Percentiles rank a stretch among this genome's conserved stretches.
These are phyloP conservation scores for Pulveroboletus ravenelii DNA, from an alignment of 768 basidiomycete species.

Conservation along the genomic window DNA sequence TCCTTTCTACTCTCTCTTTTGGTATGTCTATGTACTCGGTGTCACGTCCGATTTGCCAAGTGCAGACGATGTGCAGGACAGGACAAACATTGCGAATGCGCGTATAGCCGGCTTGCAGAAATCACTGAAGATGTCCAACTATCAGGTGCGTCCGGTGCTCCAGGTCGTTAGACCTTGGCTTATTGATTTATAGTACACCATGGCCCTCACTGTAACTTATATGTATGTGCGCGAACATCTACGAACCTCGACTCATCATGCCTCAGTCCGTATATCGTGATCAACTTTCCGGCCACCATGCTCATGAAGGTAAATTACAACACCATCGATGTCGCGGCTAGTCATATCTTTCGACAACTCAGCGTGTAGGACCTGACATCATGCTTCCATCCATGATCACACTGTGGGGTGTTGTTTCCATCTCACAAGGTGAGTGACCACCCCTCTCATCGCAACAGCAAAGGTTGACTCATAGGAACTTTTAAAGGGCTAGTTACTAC, in stretches of 20 bases:
- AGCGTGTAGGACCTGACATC: conserved; percentile 48
- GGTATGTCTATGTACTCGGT: conserved; percentile 29
- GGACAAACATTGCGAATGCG: conserved; percentile 53
- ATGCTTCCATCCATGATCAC: conserved; percentile 58
- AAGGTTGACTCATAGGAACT: not conserved
- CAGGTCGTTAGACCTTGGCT: not conserved
- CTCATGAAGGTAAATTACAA: conserved; percentile 41
- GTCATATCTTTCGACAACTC: not conserved
- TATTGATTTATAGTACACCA: conserved; percentile 27
- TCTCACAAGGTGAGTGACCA: conserved; percentile 46
- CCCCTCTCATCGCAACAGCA: not conserved
- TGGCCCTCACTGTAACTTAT: conserved; percentile 29
- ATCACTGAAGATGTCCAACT: conserved; percentile 35
- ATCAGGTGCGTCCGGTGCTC: conserved; percentile 17
- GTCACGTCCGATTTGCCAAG: not conserved
- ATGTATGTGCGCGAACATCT: conserved; percentile 14
- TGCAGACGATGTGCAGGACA: conserved; percentile 24
- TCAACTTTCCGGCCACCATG: conserved; percentile 58
- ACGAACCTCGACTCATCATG: not conserved
- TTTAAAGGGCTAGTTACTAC: conserved; percentile 39
- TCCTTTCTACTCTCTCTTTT: conserved; percentile 50
- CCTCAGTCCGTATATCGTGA: conserved; percentile 43
- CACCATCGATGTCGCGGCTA: not conserved
- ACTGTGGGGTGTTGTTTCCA: conserved; percentile 59
- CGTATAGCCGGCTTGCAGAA: conserved; percentile 56